Evolutionary conservation across 306 rosid genomes (phyloP).

Genomic region (Sicyos baderoa): DNA sequence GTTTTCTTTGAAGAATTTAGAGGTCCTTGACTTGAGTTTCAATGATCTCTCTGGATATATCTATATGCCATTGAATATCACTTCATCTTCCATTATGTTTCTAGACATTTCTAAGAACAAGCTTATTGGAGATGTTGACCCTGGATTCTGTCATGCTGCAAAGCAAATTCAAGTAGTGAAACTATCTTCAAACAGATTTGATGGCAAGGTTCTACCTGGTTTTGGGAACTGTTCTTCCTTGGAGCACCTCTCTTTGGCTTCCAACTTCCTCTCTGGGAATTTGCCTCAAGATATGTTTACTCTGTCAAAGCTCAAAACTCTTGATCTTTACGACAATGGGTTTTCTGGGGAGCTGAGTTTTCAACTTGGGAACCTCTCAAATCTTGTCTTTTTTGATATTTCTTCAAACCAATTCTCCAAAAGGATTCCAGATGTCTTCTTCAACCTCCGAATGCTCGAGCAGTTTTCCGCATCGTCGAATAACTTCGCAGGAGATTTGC

Average conservation of each 20-base stretch:
- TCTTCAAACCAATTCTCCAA: conserved; percentile 30
- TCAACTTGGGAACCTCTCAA: conserved; percentile 31
- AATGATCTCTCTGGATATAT: conserved; percentile 28
- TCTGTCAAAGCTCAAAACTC: conserved; percentile 14
- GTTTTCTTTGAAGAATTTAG: conserved; percentile 25
- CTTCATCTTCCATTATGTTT: conserved; percentile 25
- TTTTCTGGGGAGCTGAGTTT: conserved; percentile 31
- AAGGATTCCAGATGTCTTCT: conserved; percentile 33
- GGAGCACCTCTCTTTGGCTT: conserved; percentile 26
- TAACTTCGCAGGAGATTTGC: conserved; percentile 26
- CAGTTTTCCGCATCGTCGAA: conserved; percentile 35
- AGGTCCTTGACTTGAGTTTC: conserved; percentile 33
- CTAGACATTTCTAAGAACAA: conserved; percentile 31
- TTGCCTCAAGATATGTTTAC: conserved; percentile 28
- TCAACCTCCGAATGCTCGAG: conserved; percentile 14
- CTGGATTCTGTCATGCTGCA: conserved; percentile 23
- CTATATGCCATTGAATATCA: conserved; percentile 15
- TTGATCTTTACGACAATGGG: conserved; percentile 30
- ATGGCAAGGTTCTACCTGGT: conserved; percentile 29
- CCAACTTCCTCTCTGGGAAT: conserved; percentile 28
- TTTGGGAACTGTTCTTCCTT: conserved; percentile 33
- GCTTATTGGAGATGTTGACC: conserved; percentile 30
- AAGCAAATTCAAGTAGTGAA: conserved; percentile 25
- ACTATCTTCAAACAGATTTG: conserved; percentile 30
- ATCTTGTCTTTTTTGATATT: conserved; percentile 32